Percentiles rank a stretch among this genome's conserved stretches.
phyloP scores from a whole-genome alignment of 179 eudicot species.

The Corrigiola litoralis region DNA sequence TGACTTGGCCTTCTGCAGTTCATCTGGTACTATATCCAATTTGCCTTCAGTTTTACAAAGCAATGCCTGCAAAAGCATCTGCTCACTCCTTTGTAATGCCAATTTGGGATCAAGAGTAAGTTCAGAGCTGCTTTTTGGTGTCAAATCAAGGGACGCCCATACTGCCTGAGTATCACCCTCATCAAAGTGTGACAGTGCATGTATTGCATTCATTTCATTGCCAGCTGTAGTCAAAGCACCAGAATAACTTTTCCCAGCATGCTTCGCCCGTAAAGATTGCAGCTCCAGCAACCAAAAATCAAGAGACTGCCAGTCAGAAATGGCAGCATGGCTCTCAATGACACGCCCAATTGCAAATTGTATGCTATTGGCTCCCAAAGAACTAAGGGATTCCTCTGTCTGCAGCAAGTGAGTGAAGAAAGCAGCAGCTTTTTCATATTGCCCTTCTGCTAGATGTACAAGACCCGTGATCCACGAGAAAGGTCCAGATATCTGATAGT shows the following conservation, averaged over 20 bases:
- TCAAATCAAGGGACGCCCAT: slow-evolving; percentile 93
- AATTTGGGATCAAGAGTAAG: slow-evolving; percentile 92
- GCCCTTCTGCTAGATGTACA: slow-evolving; percentile 84
- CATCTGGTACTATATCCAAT: slow-evolving; percentile 57
- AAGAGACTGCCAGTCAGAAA: slow-evolving; percentile 94
- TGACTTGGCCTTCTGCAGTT: slow-evolving; percentile 67
- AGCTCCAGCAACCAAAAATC: slow-evolving; percentile 92
- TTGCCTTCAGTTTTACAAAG: slow-evolving; percentile 70
- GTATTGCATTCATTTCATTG: slow-evolving; percentile 91
- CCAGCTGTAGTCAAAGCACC: slow-evolving; percentile 96
- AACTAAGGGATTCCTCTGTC: slow-evolving; percentile 68
- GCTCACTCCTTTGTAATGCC: slow-evolving; percentile 98
- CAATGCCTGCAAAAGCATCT: slow-evolving; percentile 98
- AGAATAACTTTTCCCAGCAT: slow-evolving; percentile 87
- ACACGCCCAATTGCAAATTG: slow-evolving; percentile 84
- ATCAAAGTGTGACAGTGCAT: slow-evolving; percentile 92
- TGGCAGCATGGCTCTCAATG: slow-evolving; percentile 80
- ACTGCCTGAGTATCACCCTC: slow-evolving; percentile 80
- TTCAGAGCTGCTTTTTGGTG: slow-evolving; percentile 92
- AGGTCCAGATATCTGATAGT: slow-evolving; percentile 43
- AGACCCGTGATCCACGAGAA: slow-evolving; percentile 88
- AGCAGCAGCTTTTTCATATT: slow-evolving; percentile 92
- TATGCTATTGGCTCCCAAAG: slow-evolving; percentile 86
- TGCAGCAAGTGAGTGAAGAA: slow-evolving; percentile 75
- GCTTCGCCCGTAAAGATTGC: slow-evolving; percentile 80